These are phyloP conservation scores for Tetrapisispora nanseiensis DNA, from an alignment of 805 yeast species.

Conservation along the genomic window DNA sequence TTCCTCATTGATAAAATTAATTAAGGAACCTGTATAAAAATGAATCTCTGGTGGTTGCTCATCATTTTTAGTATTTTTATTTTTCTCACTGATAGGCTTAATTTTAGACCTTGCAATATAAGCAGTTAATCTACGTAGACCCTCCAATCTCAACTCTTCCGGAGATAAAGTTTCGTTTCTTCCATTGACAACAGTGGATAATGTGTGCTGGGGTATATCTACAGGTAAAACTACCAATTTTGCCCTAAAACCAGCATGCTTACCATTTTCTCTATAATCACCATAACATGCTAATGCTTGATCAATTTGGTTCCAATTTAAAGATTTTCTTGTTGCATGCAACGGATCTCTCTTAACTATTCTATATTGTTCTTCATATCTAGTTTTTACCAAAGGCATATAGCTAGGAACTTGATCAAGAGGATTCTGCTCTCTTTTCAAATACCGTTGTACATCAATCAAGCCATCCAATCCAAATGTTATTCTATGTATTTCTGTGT, in stretches of 20 bases:
- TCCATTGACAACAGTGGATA: conserved; percentile 32
- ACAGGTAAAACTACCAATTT: conserved; percentile 81
- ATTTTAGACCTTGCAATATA: conserved; percentile 51
- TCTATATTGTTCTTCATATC: conserved; percentile 61
- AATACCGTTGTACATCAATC: conserved; percentile 71
- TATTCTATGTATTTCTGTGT: conserved; percentile 79
- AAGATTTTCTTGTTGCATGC: conserved; percentile 41
- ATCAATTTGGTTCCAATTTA: conserved; percentile 89
- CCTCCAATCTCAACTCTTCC: conserved; percentile 91
- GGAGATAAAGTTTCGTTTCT: conserved; percentile 55
- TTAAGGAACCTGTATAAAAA: conserved; percentile 81
- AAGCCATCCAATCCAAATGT: conserved; percentile 61
- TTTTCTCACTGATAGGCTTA: conserved; percentile 34
- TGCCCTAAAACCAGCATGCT: conserved; percentile 49
- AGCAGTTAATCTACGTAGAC: conserved; percentile 58
- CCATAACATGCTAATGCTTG: conserved; percentile 87
- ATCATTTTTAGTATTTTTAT: conserved; percentile 28
- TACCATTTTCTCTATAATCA: conserved; percentile 49
- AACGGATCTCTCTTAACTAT: conserved; percentile 48
- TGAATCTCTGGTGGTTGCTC: conserved; percentile 63
- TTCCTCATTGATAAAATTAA: conserved; percentile 49
- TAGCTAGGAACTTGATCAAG: conserved; percentile 32
- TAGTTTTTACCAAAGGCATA: conserved; percentile 57
- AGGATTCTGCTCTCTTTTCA: conserved; percentile 29
- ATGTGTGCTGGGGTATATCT: conserved; percentile 47